Base-by-base conservation (phyloP, 306 rosid species). In the Cercis canadensis region DNA sequence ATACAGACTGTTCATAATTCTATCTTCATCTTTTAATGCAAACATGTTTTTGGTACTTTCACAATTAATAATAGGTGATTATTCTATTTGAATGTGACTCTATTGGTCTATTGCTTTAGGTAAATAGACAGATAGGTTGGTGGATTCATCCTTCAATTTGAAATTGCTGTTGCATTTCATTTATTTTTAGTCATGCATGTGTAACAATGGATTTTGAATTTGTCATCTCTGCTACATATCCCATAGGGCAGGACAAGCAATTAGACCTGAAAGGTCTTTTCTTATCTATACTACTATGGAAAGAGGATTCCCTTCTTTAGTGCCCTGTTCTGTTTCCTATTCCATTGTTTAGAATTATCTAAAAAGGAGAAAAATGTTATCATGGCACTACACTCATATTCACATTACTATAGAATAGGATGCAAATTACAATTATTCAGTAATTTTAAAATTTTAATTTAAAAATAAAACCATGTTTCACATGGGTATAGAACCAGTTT, bases 11-110 rank as follows among this genome's bases (percentile, higher is more conserved):
- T 54, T 69, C 37, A 51, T 15, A 11, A 18, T 67, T 33, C 8
- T 47, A 4, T n/a, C 39, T 36, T 69, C 69, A 34, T 53, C 51
- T 45, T n/a, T n/a, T 67, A 69, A 31, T 33, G 57, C 12, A 10
- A 36, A 1, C 62, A 43, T 12, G 55, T 72, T 11, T 37, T 67
- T 62, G 50, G 59, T 73, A 6, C 14, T 44, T 67, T 24, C 29
- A 24, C 29, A 24, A 24, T 24, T 24, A 24, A 24, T 24, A 1
- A 24, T 24, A 24, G 29, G 29, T 24, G 29, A 15, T 49, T 49
- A 49, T 49, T 49, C 4, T n/a, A 15, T 16, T 3, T 39, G 44
- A 39, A 39, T 39, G 0, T 50, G 53, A 47, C 53, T 47, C 16
- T 15, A 15, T 4, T 15, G 6, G 3, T 47, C 21, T 17, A 50